Conservation (phyloP, 1,284 basidiomycete genomes). For the Blastosporella zonata region DNA sequence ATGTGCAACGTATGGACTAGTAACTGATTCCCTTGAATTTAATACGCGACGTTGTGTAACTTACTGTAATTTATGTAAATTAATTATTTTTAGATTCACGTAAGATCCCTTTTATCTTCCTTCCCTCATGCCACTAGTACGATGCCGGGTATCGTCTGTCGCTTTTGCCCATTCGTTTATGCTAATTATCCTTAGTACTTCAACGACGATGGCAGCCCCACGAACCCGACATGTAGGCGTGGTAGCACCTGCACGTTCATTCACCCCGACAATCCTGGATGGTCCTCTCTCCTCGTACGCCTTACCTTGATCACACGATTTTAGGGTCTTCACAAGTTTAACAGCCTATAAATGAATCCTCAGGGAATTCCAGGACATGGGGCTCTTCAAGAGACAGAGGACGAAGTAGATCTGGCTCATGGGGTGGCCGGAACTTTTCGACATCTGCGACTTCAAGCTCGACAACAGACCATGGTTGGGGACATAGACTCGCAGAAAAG, state of each 20-base stretch:
- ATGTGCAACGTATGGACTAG: constrained; percentile 44
- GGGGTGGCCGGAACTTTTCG: constrained; percentile 1
- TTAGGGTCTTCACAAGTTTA: not conserved
- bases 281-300: constrained; percentile 14
- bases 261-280: constrained; percentile 27
- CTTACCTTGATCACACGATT: not conserved
- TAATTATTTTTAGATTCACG: constrained; percentile 10
- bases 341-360: too few relatives aligned
- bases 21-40: not conserved
- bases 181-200: constrained; percentile 21
- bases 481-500: constrained; percentile 1
- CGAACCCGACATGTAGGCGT: constrained; percentile 12
- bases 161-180: not conserved
- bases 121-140: constrained; percentile 2
- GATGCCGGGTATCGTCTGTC: constrained; percentile 7
- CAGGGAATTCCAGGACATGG: constrained; percentile 6
- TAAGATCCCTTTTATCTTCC: not conserved
- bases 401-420: constrained; percentile 2
- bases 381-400: constrained; percentile 1
- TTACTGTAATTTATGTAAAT: constrained; percentile 18
- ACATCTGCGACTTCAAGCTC: not conserved
- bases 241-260: constrained; percentile 22
- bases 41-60: not conserved
- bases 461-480: constrained; percentile 9
- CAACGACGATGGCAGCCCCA: constrained; percentile 24